Percentiles rank a stretch among this genome's conserved stretches.
These are phyloP conservation scores for Fusarium brachygibbosum DNA, from an alignment of 2,329 filamentous ascomycete species.

Conservation along the genomic window DNA sequence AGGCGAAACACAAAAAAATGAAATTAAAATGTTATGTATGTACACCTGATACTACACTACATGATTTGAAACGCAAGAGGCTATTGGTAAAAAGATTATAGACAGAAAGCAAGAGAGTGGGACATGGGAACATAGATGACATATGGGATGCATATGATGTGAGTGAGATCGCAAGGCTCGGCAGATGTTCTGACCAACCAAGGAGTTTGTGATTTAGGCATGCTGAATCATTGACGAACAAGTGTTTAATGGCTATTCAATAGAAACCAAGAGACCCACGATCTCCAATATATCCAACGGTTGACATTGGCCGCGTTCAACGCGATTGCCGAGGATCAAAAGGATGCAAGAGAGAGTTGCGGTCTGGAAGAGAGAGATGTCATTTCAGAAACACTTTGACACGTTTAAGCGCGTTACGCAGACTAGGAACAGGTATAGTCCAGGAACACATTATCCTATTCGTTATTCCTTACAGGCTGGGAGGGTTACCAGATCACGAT, in stretches of 20 bases:
- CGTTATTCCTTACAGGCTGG: neutral
- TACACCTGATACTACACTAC: neutral
- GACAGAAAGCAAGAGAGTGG: constrained; percentile 13
- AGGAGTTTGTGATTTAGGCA: constrained; percentile 2
- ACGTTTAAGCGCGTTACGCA: constrained; percentile 27
- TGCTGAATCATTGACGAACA: constrained; percentile 3
- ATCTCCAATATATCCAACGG: neutral
- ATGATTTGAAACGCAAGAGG: constrained; percentile 1
- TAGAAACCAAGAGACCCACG: neutral
- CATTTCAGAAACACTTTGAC: constrained; percentile 8
- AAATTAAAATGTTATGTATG: neutral
- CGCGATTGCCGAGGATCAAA: constrained; percentile 2
- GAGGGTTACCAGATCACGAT: constrained; percentile 7
- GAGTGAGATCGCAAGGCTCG: constrained; percentile 29
- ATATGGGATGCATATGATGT: constrained; percentile 35
- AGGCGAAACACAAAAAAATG: constrained; percentile 12
- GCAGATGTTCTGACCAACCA: constrained; percentile 30
- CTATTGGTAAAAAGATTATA: neutral
- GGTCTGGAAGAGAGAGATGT: neutral
- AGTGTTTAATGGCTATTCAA: constrained; percentile 13
- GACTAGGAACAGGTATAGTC: constrained; percentile 34
- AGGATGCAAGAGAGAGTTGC: constrained; percentile 4
- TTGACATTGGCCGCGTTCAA: constrained; percentile 1
- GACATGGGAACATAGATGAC: constrained; percentile 15
- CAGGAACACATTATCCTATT: constrained; percentile 23